phyloP scores from a whole-genome alignment of 257 asterid species.

The Ilex asprella region DNA sequence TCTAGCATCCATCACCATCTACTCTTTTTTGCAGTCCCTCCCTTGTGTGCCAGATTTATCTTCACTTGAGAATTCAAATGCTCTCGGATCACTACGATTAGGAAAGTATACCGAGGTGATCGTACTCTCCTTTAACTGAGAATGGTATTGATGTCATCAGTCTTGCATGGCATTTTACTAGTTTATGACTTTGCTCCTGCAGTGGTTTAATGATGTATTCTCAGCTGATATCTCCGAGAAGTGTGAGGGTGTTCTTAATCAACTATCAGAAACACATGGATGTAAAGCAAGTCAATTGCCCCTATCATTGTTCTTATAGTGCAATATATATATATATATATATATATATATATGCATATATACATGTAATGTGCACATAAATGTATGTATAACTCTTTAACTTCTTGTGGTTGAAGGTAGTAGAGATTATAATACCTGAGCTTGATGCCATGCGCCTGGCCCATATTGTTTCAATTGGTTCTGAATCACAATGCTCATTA shows the following conservation, averaged over 20 bases:
- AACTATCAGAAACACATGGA: conserved; percentile 67
- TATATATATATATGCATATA: too few relatives aligned
- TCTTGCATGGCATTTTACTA: conserved; percentile 15
- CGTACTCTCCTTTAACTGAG: conserved; percentile 11
- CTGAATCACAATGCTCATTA: conserved; percentile 63
- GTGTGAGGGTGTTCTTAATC: conserved; percentile 75
- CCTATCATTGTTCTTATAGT: neutral
- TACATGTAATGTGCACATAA: too few relatives aligned
- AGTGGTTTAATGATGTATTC: conserved; percentile 95
- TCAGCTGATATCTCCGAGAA: conserved; percentile 70
- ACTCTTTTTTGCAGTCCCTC: conserved; percentile 47
- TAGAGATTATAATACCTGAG: conserved; percentile 87
- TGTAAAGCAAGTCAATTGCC: conserved; percentile 53
- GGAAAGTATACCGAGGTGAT: conserved; percentile 93
- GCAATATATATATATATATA: too few relatives aligned
- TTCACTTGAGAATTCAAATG: conserved; percentile 37
- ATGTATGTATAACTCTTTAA: conserved; percentile 11
- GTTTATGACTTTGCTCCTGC: conserved; percentile 4
- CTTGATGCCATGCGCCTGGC: conserved; percentile 86
- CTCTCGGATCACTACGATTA: conserved; percentile 51
- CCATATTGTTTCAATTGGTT: conserved; percentile 83
- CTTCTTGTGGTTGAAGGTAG: conserved; percentile 45
- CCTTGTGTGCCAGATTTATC: conserved; percentile 78
- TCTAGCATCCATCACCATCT: neutral
- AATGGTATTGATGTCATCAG: conserved; percentile 7